These are phyloP conservation scores for Cystobasidium onofrii DNA, from an alignment of 768 basidiomycete species.

Conservation along the genomic window DNA sequence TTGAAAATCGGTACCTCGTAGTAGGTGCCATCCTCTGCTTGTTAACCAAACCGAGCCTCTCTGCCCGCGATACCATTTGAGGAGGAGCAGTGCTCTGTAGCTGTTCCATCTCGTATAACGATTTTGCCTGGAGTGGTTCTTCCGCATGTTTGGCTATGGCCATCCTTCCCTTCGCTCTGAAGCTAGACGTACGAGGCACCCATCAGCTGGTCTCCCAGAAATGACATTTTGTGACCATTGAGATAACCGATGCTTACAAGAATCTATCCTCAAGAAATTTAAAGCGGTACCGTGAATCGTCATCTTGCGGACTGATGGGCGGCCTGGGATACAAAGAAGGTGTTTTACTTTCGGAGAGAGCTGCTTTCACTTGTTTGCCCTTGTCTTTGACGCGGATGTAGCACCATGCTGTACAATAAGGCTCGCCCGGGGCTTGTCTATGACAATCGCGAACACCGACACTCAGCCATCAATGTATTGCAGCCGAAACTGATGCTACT, in stretches of 20 bases:
- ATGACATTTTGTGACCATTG: too few species aligned
- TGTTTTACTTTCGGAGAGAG: not conserved
- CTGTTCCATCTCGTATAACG: slow-evolving; percentile 6
- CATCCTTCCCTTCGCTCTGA: not conserved
- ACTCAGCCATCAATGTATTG: too few species aligned
- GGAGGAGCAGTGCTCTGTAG: not conserved
- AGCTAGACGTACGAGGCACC: not conserved
- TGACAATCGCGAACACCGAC: not conserved
- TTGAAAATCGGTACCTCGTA: too few species aligned
- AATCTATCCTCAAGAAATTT: not conserved
- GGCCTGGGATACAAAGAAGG: not conserved
- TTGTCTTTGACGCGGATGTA: slow-evolving; percentile 26
- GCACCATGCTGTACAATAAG: slow-evolving; percentile 19
- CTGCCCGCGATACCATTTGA: slow-evolving; percentile 8
- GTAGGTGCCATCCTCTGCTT: not conserved
- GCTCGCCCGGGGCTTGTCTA: not conserved
- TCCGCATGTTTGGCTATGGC: slow-evolving; percentile 18
- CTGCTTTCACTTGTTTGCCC: slow-evolving; percentile 11
- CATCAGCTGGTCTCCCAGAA: too few species aligned
- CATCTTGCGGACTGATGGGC: not conserved
- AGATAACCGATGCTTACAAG: slow-evolving; percentile 4
- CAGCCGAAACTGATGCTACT: too few species aligned
- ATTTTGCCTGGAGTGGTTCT: not conserved
- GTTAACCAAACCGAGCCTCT: slow-evolving; percentile 1
- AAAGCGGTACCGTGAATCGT: slow-evolving; percentile 16